Evolutionary conservation across 1,284 basidiomycete species (phyloP).

Genomic region (Marasmius sp.): DNA sequence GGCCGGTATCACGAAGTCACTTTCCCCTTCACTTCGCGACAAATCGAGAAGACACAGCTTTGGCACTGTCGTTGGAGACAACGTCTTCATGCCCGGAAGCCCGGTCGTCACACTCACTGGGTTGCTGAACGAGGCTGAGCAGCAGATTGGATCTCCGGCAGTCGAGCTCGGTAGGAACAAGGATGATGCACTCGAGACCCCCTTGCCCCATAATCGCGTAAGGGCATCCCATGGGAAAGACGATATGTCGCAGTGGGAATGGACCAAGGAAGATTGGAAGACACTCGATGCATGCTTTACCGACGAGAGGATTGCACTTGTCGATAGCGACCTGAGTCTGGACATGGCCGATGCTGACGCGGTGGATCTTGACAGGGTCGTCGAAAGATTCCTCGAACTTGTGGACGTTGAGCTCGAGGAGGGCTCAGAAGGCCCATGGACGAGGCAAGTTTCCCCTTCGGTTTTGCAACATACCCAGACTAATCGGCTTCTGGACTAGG

Average conservation of each 20-base stretch:
- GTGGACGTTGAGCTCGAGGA: conserved; percentile 51
- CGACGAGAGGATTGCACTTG: conserved; percentile 58
- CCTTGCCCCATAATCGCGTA: background rate
- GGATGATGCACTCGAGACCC: conserved; percentile 7
- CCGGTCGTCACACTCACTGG: conserved; percentile 53
- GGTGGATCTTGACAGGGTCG: conserved; percentile 52
- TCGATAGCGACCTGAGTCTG: conserved; percentile 16
- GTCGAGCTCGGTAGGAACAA: conserved; percentile 26
- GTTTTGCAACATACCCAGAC: background rate
- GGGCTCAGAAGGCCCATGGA: conserved; percentile 20
- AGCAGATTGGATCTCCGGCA: conserved; percentile 25
- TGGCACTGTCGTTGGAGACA: conserved; percentile 35
- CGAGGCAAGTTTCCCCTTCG: conserved; percentile 5
- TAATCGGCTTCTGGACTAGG: conserved; percentile 31
- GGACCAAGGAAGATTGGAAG: conserved; percentile 76
- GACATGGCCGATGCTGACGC: conserved; percentile 46
- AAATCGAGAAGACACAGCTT: conserved; percentile 10
- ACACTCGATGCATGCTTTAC: conserved; percentile 74
- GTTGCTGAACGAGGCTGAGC: conserved; percentile 59
- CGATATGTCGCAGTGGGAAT: conserved; percentile 32
- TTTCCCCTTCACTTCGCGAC: conserved; percentile 6
- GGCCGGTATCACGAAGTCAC: conserved; percentile 13
- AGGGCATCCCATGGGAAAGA: background rate
- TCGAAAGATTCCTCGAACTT: conserved; percentile 49
- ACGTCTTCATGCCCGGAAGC: conserved; percentile 54